Percentiles rank a stretch among this genome's conserved stretches.
phyloP scores from a whole-genome alignment of 257 asterid species.

The Solanum raphanifolium region DNA sequence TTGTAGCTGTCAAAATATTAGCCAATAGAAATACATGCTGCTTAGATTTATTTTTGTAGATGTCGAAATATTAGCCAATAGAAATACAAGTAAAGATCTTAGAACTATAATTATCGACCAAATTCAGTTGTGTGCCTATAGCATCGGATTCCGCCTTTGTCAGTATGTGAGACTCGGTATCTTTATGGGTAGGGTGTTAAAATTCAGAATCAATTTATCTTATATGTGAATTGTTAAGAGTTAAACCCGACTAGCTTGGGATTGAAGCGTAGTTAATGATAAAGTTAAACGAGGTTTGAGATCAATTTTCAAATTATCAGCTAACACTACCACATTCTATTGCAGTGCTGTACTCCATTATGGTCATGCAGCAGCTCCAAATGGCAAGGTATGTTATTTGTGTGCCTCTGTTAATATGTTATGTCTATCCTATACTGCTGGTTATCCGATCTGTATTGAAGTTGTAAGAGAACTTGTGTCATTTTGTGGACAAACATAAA shows the following conservation, averaged over 20 bases:
- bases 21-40: neutral
- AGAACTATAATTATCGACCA: neutral
- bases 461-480: neutral
- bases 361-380: conserved; percentile 99
- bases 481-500: neutral
- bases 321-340: neutral
- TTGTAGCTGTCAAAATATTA: neutral
- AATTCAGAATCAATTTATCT: neutral
- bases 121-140: neutral
- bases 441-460: neutral
- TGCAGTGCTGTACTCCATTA: conserved; percentile 90
- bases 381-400: conserved; percentile 62
- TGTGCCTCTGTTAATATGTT: neutral
- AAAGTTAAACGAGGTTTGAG: neutral
- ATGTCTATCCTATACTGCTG: neutral
- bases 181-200: neutral
- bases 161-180: neutral
- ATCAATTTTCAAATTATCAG: too few relatives aligned
- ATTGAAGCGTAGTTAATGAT: neutral
- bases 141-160: neutral
- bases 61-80: neutral
- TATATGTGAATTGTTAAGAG: neutral
- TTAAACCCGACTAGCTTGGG: neutral
- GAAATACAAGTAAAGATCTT: neutral
- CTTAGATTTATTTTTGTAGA: neutral